Evolutionary conservation across 2,329 filamentous ascomycete genomes (phyloP).

Genomic region (Colletotrichum somersetense): DNA sequence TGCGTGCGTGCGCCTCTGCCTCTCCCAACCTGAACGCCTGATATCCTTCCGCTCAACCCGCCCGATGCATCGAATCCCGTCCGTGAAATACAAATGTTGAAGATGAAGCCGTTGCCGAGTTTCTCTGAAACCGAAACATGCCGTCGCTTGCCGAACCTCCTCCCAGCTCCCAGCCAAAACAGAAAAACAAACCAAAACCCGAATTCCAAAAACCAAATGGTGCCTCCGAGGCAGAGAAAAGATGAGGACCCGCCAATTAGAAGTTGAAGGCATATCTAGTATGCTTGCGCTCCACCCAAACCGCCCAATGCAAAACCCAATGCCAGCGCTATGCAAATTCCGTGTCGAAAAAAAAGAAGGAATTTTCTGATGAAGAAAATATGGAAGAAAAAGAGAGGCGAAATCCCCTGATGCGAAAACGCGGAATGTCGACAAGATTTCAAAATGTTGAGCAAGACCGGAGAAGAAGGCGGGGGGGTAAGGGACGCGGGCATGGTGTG

Average conservation of each 20-base stretch:
- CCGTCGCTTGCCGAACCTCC: slow-evolving; percentile 7
- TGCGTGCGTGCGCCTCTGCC: slow-evolving; percentile 19
- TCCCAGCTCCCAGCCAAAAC: neutral
- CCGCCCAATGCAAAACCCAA: slow-evolving; percentile 38
- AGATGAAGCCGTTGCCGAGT: slow-evolving; percentile 27
- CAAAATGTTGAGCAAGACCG: slow-evolving; percentile 23
- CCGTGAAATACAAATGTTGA: slow-evolving; percentile 35
- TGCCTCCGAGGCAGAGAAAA: slow-evolving; percentile 15
- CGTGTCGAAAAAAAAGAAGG: slow-evolving; percentile 19
- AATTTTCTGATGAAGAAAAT: neutral
- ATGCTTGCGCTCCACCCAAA: slow-evolving; percentile 32
- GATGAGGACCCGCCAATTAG: slow-evolving; percentile 37
- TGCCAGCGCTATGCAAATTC: slow-evolving; percentile 36
- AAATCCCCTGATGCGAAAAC: neutral
- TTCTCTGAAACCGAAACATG: slow-evolving; percentile 29
- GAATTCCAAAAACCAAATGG: too few relatives aligned
- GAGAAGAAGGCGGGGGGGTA: neutral
- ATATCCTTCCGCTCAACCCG: slow-evolving; percentile 26
- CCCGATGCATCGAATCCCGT: slow-evolving; percentile 30
- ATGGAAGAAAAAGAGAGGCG: neutral
- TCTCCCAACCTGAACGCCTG: slow-evolving; percentile 41
- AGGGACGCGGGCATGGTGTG: slow-evolving; percentile 20
- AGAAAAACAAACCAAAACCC: neutral
- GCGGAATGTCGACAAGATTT: slow-evolving; percentile 16
- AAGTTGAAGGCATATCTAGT: slow-evolving; percentile 36